A percentile compares a stretch with the other conserved stretches of the same genome.
Conservation (phyloP, 257 asterid species). For the Echites panduratus region DNA sequence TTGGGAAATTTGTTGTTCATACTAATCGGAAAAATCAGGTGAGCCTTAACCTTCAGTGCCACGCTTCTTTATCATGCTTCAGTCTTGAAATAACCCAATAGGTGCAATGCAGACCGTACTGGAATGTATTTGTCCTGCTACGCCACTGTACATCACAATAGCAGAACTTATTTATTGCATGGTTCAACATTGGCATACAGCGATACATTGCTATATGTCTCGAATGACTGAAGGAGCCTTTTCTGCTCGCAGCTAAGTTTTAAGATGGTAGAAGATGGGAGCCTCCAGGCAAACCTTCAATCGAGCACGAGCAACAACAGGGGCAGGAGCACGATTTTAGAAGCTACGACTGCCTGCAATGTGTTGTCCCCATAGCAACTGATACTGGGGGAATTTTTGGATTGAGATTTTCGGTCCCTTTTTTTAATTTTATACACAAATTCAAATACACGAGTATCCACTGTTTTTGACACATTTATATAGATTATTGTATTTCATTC, state of each 20-base stretch:
- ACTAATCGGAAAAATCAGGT: not conserved
- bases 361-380: not conserved
- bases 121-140: not conserved
- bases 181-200: not conserved
- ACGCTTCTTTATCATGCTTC: not conserved
- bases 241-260: not conserved
- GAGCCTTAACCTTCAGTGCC: not conserved
- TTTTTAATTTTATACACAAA: not conserved
- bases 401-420: not conserved
- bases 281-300: not conserved
- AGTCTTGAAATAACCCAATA: not conserved
- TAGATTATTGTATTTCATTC: no score
- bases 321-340: constrained; percentile 3
- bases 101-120: not conserved
- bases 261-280: not conserved
- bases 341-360: constrained; percentile 4
- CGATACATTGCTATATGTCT: not conserved
- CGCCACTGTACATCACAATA: not conserved
- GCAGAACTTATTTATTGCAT: no score
- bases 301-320: constrained; percentile 9
- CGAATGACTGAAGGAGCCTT: not conserved
- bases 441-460: not conserved
- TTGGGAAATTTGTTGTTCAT: not conserved
- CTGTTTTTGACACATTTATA: not conserved
- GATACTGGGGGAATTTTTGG: not conserved